Evolutionary conservation across 352 stramenopile species (phyloP).

Genomic region (Bremia lactucae): DNA sequence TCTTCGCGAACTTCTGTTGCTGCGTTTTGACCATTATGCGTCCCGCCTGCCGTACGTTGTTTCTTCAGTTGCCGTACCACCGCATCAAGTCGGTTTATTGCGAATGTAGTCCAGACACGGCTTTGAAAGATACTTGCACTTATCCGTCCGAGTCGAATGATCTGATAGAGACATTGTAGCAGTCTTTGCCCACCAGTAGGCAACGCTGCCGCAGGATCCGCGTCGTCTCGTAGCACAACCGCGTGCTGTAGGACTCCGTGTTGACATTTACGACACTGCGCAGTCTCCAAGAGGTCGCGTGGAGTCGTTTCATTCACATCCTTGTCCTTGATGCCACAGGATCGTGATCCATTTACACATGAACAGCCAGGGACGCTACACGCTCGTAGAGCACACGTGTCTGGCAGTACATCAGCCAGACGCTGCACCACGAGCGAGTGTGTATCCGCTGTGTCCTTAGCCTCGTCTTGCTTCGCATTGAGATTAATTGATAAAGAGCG

Average conservation of each 20-base stretch:
- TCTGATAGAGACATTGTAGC: conserved; percentile 41
- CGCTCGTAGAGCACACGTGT: conserved; percentile 30
- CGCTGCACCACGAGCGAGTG: conserved; percentile 31
- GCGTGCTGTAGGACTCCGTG: conserved; percentile 61
- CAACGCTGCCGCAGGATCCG: conserved; percentile 7
- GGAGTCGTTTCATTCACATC: conserved; percentile 12
- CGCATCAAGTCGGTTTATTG: conserved; percentile 33
- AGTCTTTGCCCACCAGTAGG: conserved; percentile 53
- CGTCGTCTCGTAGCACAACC: conserved; percentile 34
- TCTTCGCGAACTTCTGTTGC: conserved; percentile 37
- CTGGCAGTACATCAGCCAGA: conserved; percentile 42
- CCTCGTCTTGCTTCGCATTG: conserved; percentile 7
- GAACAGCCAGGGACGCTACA: conserved; percentile 59
- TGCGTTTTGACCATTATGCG: conserved; percentile 61
- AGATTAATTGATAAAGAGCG: conserved; percentile 7
- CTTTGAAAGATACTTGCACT: conserved; percentile 43
- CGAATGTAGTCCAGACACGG: conserved; percentile 48
- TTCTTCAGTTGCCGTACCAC: conserved; percentile 41
- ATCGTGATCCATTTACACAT: conserved; percentile 35
- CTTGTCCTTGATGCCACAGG: conserved; percentile 17
- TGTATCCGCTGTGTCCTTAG: conserved; percentile 21
- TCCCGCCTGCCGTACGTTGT: conserved; percentile 40
- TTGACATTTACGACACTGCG: conserved; percentile 50
- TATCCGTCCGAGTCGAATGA: conserved; percentile 46
- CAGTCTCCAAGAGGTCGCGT: conserved; percentile 22